Evolutionary conservation across 2,329 filamentous ascomycete genomes (phyloP), one percentile per base, ranked within the genome.

Genomic region (Clonostachys rosea): DNA sequence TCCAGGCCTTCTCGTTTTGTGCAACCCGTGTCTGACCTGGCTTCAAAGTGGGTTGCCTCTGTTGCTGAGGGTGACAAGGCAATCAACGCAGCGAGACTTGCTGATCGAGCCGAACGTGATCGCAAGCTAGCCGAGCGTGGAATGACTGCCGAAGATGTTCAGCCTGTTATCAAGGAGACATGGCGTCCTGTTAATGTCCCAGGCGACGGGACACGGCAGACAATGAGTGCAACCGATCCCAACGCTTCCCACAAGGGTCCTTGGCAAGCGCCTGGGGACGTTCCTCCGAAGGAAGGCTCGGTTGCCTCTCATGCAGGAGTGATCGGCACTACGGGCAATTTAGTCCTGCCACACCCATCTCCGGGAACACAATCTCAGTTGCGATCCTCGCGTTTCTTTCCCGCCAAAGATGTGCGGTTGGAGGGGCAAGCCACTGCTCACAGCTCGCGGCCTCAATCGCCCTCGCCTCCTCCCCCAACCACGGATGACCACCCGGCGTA

Each of bases 401-500:
- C 83, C 0, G 60, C 73, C 3, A 75, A 66, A 47, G 79, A 82
- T 54, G 54, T 63, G 34, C 74, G 73, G 13, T 56, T 64, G 10
- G 73, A 76, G 20, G 63, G 69, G 17, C 49, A 56, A 43, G 54
- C 59, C 16, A 49, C 56, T 44, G 57, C 56, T 20, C 72, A 71
- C 41, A 63, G 67, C n/a, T 59, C 65, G 5, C 68, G 75, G 39
- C 67, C 73, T 5, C 70, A 69, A 17, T 86, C 83, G 6, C 82
- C 86, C 14, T 86, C 84, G 5, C 87, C 86, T 0, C 87, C 87
- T 5, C 87, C 89, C 42, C 86, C 86, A 1, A 83, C 81, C 17
- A 82, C 81, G 64, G 76, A 80, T 51, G 83, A 78, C 10, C 87
- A 91, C 57, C 87, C 87, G 6, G 87, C 78, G 3, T 89, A 87